Conservation (phyloP, 2,329 filamentous ascomycete species). For the Torrubiellomyces zombiae region DNA sequence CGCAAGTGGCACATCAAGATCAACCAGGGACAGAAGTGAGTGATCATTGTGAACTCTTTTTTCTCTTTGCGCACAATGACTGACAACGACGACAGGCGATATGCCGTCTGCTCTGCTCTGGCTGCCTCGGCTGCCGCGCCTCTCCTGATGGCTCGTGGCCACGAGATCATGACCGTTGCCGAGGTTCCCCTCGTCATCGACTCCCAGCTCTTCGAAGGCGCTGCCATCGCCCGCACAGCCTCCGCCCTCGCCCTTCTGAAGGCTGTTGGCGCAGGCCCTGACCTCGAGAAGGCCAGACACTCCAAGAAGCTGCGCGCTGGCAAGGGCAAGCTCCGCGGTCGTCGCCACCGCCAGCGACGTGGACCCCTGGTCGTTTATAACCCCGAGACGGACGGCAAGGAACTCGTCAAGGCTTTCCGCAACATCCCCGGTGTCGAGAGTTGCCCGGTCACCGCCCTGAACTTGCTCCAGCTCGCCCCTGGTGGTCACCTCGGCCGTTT, state of each 20-base stretch:
- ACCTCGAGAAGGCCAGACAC: slow-evolving; percentile 88
- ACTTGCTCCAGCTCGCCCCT: slow-evolving; percentile 97
- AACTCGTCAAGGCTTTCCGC: slow-evolving; percentile 87
- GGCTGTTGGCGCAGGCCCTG: slow-evolving; percentile 75
- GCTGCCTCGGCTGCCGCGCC: slow-evolving; percentile 91
- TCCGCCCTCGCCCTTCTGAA: slow-evolving; percentile 75
- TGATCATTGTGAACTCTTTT: slow-evolving; percentile 7
- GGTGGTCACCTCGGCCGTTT: slow-evolving; percentile 98
- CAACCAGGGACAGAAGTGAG: slow-evolving; percentile 94
- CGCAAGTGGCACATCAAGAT: slow-evolving; percentile 99
- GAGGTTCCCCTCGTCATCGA: slow-evolving; percentile 96
- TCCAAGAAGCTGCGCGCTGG: slow-evolving; percentile 95
- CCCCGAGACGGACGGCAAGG: slow-evolving; percentile 86
- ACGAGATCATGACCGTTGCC: slow-evolving; percentile 80
- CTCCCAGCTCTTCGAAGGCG: slow-evolving; percentile 71
- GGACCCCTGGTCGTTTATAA: slow-evolving; percentile 97
- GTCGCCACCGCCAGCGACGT: slow-evolving; percentile 93
- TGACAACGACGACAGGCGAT: slow-evolving; percentile 47
- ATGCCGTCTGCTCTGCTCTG: slow-evolving; percentile 92
- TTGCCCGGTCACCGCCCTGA: slow-evolving; percentile 79
- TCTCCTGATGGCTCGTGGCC: slow-evolving; percentile 90
- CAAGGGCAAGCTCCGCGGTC: slow-evolving; percentile 97
- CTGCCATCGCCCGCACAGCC: slow-evolving; percentile 73
- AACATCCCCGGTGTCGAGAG: slow-evolving; percentile 99
- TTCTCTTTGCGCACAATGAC: slow-evolving; percentile 1